Conservation (phyloP, 2,329 filamentous ascomycete species). For the Penicillium sp. region DNA sequence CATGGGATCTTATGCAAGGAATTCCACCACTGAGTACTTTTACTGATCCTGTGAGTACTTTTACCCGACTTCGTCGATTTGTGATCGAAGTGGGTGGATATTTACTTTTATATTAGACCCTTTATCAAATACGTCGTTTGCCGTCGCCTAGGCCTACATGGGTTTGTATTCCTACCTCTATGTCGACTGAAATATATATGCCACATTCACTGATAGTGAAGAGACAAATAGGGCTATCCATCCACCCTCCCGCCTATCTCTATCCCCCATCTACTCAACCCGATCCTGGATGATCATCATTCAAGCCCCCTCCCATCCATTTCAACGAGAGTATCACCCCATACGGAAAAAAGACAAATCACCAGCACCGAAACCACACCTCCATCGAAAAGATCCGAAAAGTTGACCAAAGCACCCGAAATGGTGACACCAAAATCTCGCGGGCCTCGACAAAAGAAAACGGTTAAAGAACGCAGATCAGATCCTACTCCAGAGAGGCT, state of each 20-base stretch:
- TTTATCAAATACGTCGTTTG: background rate
- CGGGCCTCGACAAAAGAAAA: background rate
- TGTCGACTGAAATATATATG: background rate
- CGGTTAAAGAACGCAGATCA: background rate
- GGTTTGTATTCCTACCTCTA: background rate
- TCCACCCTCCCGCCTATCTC: background rate
- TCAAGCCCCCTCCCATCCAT: background rate
- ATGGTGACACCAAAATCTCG: background rate
- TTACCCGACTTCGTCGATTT: background rate
- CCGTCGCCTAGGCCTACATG: background rate
- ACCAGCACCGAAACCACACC: background rate
- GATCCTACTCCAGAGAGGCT: background rate
- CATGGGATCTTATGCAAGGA: background rate
- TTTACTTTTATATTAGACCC: background rate
- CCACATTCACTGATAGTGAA: background rate
- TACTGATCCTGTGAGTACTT: background rate
- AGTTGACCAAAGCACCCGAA: background rate
- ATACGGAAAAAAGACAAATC: background rate
- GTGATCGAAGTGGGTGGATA: background rate
- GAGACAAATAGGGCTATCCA: background rate
- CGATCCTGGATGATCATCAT: background rate
- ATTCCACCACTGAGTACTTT: background rate
- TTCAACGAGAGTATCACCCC: background rate
- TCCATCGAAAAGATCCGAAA: background rate
- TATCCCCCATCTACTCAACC: background rate